Percentiles rank a stretch among this genome's conserved stretches.
phyloP scores from a whole-genome alignment of 2,329 filamentous ascomycete species.

The Colletotrichum australisinense region DNA sequence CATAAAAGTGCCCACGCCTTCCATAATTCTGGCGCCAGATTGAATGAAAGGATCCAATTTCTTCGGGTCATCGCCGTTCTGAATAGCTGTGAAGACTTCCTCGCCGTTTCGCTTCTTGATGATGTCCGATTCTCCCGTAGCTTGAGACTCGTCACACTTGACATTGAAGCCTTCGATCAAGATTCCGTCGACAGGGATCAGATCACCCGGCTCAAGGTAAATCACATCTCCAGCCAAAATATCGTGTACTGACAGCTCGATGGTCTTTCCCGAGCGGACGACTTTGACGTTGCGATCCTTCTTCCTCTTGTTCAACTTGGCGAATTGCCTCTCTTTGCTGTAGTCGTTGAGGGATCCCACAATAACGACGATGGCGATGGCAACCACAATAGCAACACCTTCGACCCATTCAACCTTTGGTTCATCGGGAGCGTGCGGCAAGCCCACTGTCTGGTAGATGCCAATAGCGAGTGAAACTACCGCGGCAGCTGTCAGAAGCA shows the following conservation, averaged over 20 bases:
- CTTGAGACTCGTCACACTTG: conserved; percentile 82
- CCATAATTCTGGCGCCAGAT: conserved; percentile 82
- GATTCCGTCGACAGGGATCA: conserved; percentile 80
- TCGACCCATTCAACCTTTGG: conserved; percentile 70
- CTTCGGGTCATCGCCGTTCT: conserved; percentile 72
- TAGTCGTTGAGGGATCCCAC: conserved; percentile 84
- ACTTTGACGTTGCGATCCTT: conserved; percentile 80
- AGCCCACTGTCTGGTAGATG: conserved; percentile 79
- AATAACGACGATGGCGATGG: conserved; percentile 80
- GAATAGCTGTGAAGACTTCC: conserved; percentile 77
- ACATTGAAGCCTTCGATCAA: conserved; percentile 79
- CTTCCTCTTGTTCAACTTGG: conserved; percentile 83
- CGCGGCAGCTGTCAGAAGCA: conserved; percentile 77
- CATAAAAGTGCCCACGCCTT: conserved; percentile 80
- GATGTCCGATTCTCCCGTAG: conserved; percentile 83
- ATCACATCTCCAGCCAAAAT: conserved; percentile 77
- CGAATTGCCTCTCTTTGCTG: conserved; percentile 84
- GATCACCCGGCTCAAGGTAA: conserved; percentile 79
- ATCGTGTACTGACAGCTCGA: conserved; percentile 77
- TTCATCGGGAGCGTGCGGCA: conserved; percentile 59
- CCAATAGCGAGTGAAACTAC: conserved; percentile 79
- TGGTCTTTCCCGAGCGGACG: conserved; percentile 75
- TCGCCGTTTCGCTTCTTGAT: conserved; percentile 76
- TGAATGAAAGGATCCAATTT: conserved; percentile 89
- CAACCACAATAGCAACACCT: conserved; percentile 84